Evolutionary conservation across 768 basidiomycete genomes (phyloP).

Genomic region (Cystofilobasidium ferigula): DNA sequence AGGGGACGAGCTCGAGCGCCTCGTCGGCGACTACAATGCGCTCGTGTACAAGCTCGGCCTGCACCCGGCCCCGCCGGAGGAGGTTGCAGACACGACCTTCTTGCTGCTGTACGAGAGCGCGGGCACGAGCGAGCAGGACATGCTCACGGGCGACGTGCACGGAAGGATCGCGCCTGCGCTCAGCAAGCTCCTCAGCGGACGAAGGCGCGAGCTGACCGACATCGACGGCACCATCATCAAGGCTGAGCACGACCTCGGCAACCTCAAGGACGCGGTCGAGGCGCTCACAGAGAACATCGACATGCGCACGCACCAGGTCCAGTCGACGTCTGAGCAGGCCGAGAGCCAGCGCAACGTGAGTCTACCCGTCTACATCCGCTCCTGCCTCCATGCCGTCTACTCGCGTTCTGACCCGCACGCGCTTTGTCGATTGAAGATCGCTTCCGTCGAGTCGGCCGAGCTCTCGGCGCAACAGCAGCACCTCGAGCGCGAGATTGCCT

Average conservation of each 20-base stretch:
- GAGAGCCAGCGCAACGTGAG: slow-evolving; percentile 35
- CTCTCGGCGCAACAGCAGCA: slow-evolving; percentile 29
- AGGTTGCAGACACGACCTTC: slow-evolving; percentile 53
- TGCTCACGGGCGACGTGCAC: slow-evolving; percentile 58
- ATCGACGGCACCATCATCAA: slow-evolving; percentile 68
- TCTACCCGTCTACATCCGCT: not conserved
- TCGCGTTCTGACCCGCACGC: not conserved
- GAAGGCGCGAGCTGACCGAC: slow-evolving; percentile 55
- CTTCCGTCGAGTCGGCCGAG: slow-evolving; percentile 32
- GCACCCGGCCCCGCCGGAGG: slow-evolving; percentile 60
- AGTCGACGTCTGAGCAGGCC: slow-evolving; percentile 36
- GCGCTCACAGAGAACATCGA: slow-evolving; percentile 66
- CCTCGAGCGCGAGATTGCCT: slow-evolving; percentile 34
- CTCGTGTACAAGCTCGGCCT: slow-evolving; percentile 64
- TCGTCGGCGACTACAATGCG: slow-evolving; percentile 65
- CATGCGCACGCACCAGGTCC: slow-evolving; percentile 63
- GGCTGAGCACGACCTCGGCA: slow-evolving; percentile 72
- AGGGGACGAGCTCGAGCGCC: slow-evolving; percentile 67
- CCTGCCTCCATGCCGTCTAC: not conserved
- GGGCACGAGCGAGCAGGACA: slow-evolving; percentile 54
- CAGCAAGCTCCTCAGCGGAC: slow-evolving; percentile 57
- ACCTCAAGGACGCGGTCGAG: slow-evolving; percentile 63
- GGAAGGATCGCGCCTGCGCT: slow-evolving; percentile 67
- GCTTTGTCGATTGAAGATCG: slow-evolving; percentile 25
- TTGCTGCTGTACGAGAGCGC: slow-evolving; percentile 71